phyloP scores from a whole-genome alignment of 2,329 filamentous ascomycete genomes.

The Paecilomyces sp. region DNA sequence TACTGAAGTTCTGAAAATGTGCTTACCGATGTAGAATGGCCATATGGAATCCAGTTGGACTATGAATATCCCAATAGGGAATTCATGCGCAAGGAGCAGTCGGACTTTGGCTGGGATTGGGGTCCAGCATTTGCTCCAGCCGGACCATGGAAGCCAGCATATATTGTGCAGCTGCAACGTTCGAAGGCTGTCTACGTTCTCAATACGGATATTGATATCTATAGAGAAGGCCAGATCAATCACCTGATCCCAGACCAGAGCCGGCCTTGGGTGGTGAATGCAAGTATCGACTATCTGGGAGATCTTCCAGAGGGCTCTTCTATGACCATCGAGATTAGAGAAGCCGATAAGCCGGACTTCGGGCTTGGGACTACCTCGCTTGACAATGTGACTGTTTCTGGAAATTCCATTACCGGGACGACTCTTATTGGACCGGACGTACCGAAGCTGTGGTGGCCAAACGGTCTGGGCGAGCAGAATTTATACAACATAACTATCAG shows the following conservation, averaged over 20 bases:
- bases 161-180: slow-evolving; percentile 45
- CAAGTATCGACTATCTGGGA: slow-evolving; percentile 53
- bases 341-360: slow-evolving; percentile 28
- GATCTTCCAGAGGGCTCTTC: slow-evolving; percentile 35
- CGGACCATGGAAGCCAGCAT: slow-evolving; percentile 57
- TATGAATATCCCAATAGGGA: slow-evolving; percentile 49
- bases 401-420: slow-evolving; percentile 43
- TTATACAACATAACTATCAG: slow-evolving; percentile 51
- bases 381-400: slow-evolving; percentile 32
- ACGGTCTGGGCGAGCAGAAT: slow-evolving; percentile 49
- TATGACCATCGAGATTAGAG: slow-evolving; percentile 43
- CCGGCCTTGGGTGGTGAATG: slow-evolving; percentile 54
- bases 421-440: slow-evolving; percentile 35
- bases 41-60: slow-evolving; percentile 38
- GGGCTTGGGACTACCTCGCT: slow-evolving; percentile 33
- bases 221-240: slow-evolving; percentile 52
- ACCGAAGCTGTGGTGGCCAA: slow-evolving; percentile 57
- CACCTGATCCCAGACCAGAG: slow-evolving; percentile 51
- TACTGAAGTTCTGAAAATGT: not conserved
- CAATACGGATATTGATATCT: slow-evolving; percentile 53
- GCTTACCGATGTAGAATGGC: slow-evolving; percentile 37
- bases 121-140: slow-evolving; percentile 55
- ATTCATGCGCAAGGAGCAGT: slow-evolving; percentile 56
- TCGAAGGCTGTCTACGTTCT: slow-evolving; percentile 39
- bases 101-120: slow-evolving; percentile 61